Conservation (phyloP, 352 stramenopile genomes). For the Globisporangium takayamanum region DNA sequence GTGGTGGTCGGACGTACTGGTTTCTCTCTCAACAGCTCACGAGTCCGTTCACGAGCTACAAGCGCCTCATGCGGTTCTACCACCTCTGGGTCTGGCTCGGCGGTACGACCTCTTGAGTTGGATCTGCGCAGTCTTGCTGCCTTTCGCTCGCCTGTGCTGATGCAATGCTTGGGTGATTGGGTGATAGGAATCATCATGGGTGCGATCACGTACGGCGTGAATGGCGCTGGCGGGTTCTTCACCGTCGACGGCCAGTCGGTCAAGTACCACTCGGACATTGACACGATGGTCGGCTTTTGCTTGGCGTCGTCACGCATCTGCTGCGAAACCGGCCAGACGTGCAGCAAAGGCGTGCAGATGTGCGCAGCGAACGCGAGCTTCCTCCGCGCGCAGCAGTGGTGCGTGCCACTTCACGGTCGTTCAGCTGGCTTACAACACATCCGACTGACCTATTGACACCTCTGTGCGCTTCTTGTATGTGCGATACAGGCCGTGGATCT, state of each 20-base stretch:
- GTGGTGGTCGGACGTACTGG: not conserved
- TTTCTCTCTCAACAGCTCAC: constrained; percentile 33
- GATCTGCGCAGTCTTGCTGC: no score
- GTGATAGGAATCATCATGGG: constrained; percentile 61
- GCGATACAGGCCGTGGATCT: constrained; percentile 63
- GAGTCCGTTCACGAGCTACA: constrained; percentile 88
- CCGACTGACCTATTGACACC: not conserved
- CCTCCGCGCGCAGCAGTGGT: constrained; percentile 76
- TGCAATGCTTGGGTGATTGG: not conserved
- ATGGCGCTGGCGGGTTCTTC: constrained; percentile 76
- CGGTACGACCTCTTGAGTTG: constrained; percentile 12
- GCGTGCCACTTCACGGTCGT: not conserved
- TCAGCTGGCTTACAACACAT: no score
- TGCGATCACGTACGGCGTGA: constrained; percentile 62
- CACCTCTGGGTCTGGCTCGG: constrained; percentile 81
- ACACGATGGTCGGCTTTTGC: constrained; percentile 75
- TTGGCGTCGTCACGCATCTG: constrained; percentile 78
- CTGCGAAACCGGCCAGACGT: constrained; percentile 46
- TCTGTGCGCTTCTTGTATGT: not conserved
- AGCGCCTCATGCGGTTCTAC: constrained; percentile 86
- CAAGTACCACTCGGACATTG: constrained; percentile 60
- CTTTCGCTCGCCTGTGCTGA: not conserved
- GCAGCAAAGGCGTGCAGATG: constrained; percentile 23
- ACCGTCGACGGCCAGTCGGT: constrained; percentile 78
- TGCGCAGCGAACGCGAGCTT: constrained; percentile 58